phyloP scores from a whole-genome alignment of 1,284 basidiomycete genomes.

The Trametes pubescens region DNA sequence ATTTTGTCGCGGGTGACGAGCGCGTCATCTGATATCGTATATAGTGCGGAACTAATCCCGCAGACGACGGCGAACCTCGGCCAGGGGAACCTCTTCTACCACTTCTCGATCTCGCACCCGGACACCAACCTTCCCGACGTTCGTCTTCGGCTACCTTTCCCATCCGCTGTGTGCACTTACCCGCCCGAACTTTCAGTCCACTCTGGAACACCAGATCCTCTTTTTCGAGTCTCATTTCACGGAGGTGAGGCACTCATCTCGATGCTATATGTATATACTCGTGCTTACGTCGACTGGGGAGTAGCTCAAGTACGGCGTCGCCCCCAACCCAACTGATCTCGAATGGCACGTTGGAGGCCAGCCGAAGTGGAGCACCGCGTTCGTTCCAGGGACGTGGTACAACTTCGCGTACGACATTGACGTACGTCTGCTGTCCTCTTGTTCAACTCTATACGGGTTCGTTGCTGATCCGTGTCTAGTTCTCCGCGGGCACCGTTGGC shows the following conservation, averaged over 20 bases:
- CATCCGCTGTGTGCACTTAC: neutral
- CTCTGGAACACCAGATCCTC: conserved; percentile 62
- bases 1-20: neutral
- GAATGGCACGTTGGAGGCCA: conserved; percentile 60
- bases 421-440: conserved; percentile 42
- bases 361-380: conserved; percentile 60
- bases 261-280: neutral
- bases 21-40: conserved; percentile 32
- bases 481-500: conserved; percentile 60
- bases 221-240: conserved; percentile 77
- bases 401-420: conserved; percentile 73
- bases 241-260: conserved; percentile 47
- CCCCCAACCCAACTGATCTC: conserved; percentile 56
- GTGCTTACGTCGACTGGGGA: neutral
- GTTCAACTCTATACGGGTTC: too few species aligned
- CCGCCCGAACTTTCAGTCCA: conserved; percentile 43
- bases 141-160: conserved; percentile 29
- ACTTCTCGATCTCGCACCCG: conserved; percentile 64
- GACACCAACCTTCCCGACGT: conserved; percentile 62
- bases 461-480: conserved; percentile 45
- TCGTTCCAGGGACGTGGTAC: conserved; percentile 64
- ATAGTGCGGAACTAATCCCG: conserved; percentile 62
- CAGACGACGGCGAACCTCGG: conserved; percentile 66
- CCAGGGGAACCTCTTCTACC: conserved; percentile 68
- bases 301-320: conserved; percentile 66